Evolutionary conservation across 345 rosid genomes (phyloP), one percentile per base, ranked within the genome.

Genomic region (Moricandia arvensis): DNA sequence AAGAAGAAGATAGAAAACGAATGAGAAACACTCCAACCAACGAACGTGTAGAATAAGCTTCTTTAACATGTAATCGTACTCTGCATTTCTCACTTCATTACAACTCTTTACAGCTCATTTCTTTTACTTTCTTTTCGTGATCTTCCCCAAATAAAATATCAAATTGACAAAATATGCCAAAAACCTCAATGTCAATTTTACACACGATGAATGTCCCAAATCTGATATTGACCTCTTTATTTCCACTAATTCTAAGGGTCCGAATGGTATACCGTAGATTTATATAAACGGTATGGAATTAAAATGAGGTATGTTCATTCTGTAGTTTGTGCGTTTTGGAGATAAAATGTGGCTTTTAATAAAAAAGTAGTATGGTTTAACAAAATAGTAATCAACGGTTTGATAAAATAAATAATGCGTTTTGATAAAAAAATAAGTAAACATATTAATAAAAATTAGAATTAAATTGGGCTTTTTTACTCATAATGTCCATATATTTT

Each of bases 41-140:
- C 51, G 59, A 70, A n/a, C n/a, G n/a, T 58, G 70, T 71, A 24
- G 77, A 72, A 49, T 66, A 61, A 60, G 69, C 59, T 63, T 78
- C 81, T 72, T 78, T 78, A 77, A 77, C 76, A 77, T 57, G 80
- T 71, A 71, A 77, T 66, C 57, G 59, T 73, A 66, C 74, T 66
- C 60, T 51, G n/a, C 59, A 60, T 72, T 18, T 54, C 35, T 78
- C 77, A 67, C 77, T 72, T 55, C 77, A 67, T 72, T 26, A 17
- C 49, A 54, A 35, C 55, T 68, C 78, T 79, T 79, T 79, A 68
- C 81, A 79, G 37, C 68, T 59, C 78, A 79, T 67, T 37, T 51
- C 59, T 62, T 51, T 30, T 47, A 35, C 80, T 77, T 77, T 77
- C 45, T 57, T 34, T 4, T 64, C 35, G n/a, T n/a, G 6, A 45